phyloP scores from a whole-genome alignment of 2,329 filamentous ascomycete species.

The Epicoccum nigrum region DNA sequence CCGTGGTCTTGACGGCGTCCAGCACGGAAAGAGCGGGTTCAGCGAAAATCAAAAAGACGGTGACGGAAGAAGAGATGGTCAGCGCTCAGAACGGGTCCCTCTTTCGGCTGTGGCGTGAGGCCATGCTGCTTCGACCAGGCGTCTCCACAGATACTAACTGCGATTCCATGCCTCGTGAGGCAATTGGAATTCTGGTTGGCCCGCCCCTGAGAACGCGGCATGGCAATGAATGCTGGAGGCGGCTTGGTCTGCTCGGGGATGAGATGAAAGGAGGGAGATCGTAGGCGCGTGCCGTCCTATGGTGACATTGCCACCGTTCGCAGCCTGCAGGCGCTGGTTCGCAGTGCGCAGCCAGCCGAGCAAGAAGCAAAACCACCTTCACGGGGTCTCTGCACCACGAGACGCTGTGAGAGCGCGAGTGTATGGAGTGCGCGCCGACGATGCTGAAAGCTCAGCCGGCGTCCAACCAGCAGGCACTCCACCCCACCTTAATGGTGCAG shows the following conservation, averaged over 20 bases:
- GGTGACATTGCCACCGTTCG: constrained; percentile 24
- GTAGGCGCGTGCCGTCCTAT: constrained; percentile 19
- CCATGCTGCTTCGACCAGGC: constrained; percentile 7
- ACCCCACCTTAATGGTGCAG: constrained; percentile 4
- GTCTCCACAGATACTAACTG: constrained; percentile 14
- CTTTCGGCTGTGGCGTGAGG: constrained; percentile 19
- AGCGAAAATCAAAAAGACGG: constrained; percentile 20
- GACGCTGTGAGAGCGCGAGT: constrained; percentile 5
- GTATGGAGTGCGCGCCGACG: constrained; percentile 14
- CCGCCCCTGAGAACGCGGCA: constrained; percentile 17
- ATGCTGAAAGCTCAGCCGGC: constrained; percentile 4
- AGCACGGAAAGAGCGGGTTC: constrained; percentile 18
- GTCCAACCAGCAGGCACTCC: constrained; percentile 5
- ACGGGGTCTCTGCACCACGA: constrained; percentile 10
- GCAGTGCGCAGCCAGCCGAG: background rate
- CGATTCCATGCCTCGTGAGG: constrained; percentile 10
- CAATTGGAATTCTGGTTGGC: constrained; percentile 14
- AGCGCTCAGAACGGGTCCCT: constrained; percentile 11
- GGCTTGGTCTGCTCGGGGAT: constrained; percentile 14
- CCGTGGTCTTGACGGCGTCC: constrained; percentile 6
- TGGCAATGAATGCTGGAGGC: constrained; percentile 4
- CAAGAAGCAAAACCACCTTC: background rate
- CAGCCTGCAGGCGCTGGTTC: constrained; percentile 4
- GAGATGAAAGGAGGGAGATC: constrained; percentile 33
- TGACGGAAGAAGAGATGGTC: constrained; percentile 14